These are phyloP conservation scores for Pugionium cornutum DNA, from an alignment of 345 rosid genomes.

Conservation along the genomic window DNA sequence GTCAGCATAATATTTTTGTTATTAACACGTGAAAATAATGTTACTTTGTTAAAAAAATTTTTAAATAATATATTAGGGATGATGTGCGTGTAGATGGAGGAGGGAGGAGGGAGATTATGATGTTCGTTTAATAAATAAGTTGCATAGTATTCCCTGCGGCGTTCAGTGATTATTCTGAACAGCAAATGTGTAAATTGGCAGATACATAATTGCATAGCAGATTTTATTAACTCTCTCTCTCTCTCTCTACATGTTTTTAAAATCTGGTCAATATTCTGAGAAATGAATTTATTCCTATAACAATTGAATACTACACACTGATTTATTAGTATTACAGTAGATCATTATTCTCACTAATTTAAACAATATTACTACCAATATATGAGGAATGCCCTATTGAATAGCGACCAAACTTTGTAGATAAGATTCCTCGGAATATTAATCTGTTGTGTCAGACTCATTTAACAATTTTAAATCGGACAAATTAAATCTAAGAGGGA, in stretches of 20 bases:
- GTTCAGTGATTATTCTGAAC: slow-evolving; percentile 24
- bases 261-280: slow-evolving; percentile 8
- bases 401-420: slow-evolving; percentile 35
- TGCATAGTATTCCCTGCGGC: slow-evolving; percentile 39
- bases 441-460: slow-evolving; percentile 27
- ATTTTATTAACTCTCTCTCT: slow-evolving; percentile 5
- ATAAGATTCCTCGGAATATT: slow-evolving; percentile 29
- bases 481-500: too few relatives aligned
- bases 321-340: background rate
- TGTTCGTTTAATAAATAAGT: slow-evolving; percentile 18
- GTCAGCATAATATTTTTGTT: too few relatives aligned
- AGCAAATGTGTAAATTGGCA: slow-evolving; percentile 15
- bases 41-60: too few relatives aligned
- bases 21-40: background rate
- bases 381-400: background rate
- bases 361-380: slow-evolving; percentile 1
- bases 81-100: background rate
- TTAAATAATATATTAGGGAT: too few relatives aligned
- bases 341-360: background rate
- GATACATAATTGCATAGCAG: slow-evolving; percentile 29
- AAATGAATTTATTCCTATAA: slow-evolving; percentile 1
- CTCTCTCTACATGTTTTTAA: too few relatives aligned
- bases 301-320: background rate
- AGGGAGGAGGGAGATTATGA: slow-evolving; percentile 16
- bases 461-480: slow-evolving; percentile 8